A percentile compares a stretch with the other conserved stretches of the same genome.
phyloP scores from a whole-genome alignment of 2,329 filamentous ascomycete species.

The Dothistroma septosporum region DNA sequence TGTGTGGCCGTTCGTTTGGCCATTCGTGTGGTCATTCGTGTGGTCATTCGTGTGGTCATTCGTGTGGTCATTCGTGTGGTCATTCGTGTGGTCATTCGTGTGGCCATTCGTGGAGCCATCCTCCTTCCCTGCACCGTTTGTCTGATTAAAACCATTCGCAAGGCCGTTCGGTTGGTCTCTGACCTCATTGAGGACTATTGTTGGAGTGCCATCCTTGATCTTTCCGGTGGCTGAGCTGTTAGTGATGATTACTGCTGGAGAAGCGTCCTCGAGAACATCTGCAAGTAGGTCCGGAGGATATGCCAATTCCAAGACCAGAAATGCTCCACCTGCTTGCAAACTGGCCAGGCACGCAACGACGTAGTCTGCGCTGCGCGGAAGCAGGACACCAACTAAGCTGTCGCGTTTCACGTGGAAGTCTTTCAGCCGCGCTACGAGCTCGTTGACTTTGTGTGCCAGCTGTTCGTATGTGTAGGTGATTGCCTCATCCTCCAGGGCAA shows the following conservation, averaged over 20 bases:
- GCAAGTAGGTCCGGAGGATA: conserved; percentile 70
- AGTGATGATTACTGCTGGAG: conserved; percentile 67
- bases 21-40: conserved; percentile 32
- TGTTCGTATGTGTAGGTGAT: conserved; percentile 67
- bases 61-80: conserved; percentile 29
- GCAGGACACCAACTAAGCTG: conserved; percentile 68
- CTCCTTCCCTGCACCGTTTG: conserved; percentile 30
- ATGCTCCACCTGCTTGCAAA: conserved; percentile 74
- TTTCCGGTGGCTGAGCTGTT: conserved; percentile 60
- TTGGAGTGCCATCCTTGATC: conserved; percentile 59
- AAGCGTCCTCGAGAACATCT: conserved; percentile 73
- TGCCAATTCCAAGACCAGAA: conserved; percentile 73
- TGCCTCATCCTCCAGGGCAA: conserved; percentile 68
- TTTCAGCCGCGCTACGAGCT: conserved; percentile 62
- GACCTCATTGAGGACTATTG: conserved; percentile 60
- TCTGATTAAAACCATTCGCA: conserved; percentile 23
- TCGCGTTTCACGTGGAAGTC: conserved; percentile 67
- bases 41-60: conserved; percentile 26
- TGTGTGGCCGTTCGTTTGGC: conserved; percentile 15
- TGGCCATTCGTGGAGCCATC: conserved; percentile 30
- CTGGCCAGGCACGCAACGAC: conserved; percentile 74
- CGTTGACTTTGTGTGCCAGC: conserved; percentile 63
- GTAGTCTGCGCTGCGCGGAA: conserved; percentile 72
- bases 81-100: conserved; percentile 19
- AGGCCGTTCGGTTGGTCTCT: conserved; percentile 14